Base-by-base conservation (phyloP, 768 basidiomycete genomes). In the Lentinula sp. region DNA sequence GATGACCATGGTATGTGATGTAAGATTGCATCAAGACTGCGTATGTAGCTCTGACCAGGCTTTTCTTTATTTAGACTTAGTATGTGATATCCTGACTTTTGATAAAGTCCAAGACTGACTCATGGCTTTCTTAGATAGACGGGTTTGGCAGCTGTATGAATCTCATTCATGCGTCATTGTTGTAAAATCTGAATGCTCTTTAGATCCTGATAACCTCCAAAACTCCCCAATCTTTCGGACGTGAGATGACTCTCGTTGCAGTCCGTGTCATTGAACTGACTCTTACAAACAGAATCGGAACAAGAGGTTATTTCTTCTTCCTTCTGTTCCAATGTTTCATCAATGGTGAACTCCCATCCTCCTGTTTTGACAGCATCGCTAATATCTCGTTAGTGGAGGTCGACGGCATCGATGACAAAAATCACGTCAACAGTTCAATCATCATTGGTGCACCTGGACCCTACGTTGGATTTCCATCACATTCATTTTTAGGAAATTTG, bases 271-370 rank as follows among this genome's bases (percentile, higher is more conserved):
- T 59, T n/a, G 3, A 18, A 49, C 35, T 18, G 48, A 63, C 18
- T 62, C 15, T 35, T 40, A 18, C 6, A 64, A 56, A 49, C 62
- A 92, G 89, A 7, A 90, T 98, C 59, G 96, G 95, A 5, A 73
- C 84, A 0, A 78, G 90, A 65, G 93, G 88, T 21, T 97, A 95
- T 74, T 95, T 95, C 71, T 95, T 87, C 78, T 99, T 87, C 75
- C 78, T 96, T 21, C 78, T 99, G 1, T 98, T 99, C 78, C 96
- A 99, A 66, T 92, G 91, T 65, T 95, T 95, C 71, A 84, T 90
- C 66, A 87, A 89, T 64, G 83, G 91, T 90, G 66, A 57, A 82
- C 56, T 64, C 61, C 55, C n/a, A 56, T 18, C 31, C n/a, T 62
- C 31, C 51, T 32, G 46, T 11, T 61, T 52, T 45, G 61, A 51